phyloP scores from a whole-genome alignment of 2,329 filamentous ascomycete genomes.

The Dryadomyces sulphureus region DNA sequence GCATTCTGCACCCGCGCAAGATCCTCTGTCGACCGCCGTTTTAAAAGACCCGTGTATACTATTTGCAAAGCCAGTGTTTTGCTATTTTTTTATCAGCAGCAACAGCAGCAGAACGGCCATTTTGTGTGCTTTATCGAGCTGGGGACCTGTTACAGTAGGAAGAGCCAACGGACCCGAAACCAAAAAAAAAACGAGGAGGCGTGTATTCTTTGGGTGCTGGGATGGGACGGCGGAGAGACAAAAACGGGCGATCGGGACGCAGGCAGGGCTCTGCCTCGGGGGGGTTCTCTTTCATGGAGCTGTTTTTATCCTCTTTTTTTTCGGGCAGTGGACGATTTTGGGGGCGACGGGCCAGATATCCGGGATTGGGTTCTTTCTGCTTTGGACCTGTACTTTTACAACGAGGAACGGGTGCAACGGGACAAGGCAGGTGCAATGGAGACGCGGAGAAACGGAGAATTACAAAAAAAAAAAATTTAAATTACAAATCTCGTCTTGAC shows the following conservation, averaged over 20 bases:
- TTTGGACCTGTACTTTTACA: no score
- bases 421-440: no score
- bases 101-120: constrained; percentile 4
- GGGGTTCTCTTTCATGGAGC: not conserved
- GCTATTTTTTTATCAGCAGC: not conserved
- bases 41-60: constrained; percentile 9
- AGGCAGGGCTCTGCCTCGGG: not conserved
- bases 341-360: not conserved
- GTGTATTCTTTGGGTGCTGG: not conserved
- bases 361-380: not conserved
- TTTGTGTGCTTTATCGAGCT: not conserved
- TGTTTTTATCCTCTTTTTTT: no score
- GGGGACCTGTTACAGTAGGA: not conserved
- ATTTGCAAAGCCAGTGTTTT: not conserved
- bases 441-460: no score
- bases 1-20: constrained; percentile 4
- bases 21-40: not conserved
- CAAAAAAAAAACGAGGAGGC: no score
- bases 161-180: no score
- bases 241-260: not conserved
- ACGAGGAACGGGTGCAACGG: no score
- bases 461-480: no score
- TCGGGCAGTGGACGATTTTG: no score
- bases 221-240: not conserved
- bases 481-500: not conserved